phyloP scores from a whole-genome alignment of 768 basidiomycete species.

The Hypsizygus marmoreus region DNA sequence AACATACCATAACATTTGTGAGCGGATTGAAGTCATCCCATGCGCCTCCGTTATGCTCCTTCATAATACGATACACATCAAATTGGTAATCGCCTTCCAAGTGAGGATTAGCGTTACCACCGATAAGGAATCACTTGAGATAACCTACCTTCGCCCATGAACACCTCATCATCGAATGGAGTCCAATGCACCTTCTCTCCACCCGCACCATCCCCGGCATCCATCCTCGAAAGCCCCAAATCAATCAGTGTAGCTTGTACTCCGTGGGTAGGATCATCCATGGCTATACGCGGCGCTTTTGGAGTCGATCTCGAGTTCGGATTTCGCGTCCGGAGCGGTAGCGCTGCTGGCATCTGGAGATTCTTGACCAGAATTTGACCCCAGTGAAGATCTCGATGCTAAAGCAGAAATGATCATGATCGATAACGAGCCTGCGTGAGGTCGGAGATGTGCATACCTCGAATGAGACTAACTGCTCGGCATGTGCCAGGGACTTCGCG shows the following conservation, averaged over 20 bases:
- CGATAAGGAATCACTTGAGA: not conserved
- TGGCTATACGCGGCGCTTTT: conserved; percentile 36
- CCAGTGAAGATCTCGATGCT: conserved; percentile 99
- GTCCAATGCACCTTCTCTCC: conserved; percentile 67
- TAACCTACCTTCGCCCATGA: conserved; percentile 81
- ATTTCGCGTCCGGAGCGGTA: conserved; percentile 35
- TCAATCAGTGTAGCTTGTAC: conserved; percentile 89
- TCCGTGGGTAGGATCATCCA: conserved; percentile 71
- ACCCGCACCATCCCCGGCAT: conserved; percentile 49
- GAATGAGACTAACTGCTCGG: conserved; percentile 80
- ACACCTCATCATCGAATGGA: conserved; percentile 84
- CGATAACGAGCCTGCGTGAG: not conserved
- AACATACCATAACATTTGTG: conserved; percentile 87
- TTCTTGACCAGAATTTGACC: conserved; percentile 90
- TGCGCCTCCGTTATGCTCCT: conserved; percentile 49
- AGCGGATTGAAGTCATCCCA: conserved; percentile 83
- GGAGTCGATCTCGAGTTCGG: conserved; percentile 31
- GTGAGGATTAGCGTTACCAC: conserved; percentile 1
- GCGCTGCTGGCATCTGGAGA: conserved; percentile 28
- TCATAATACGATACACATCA: conserved; percentile 92
- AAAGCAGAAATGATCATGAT: conserved; percentile 7
- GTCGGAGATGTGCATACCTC: conserved; percentile 59
- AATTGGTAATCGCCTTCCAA: conserved; percentile 85
- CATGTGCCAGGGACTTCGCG: conserved; percentile 69
- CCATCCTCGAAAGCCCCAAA: conserved; percentile 88